Conservation (phyloP, 225 moss, liverwort and hornwort species). For the Sphagnum tenellum region DNA sequence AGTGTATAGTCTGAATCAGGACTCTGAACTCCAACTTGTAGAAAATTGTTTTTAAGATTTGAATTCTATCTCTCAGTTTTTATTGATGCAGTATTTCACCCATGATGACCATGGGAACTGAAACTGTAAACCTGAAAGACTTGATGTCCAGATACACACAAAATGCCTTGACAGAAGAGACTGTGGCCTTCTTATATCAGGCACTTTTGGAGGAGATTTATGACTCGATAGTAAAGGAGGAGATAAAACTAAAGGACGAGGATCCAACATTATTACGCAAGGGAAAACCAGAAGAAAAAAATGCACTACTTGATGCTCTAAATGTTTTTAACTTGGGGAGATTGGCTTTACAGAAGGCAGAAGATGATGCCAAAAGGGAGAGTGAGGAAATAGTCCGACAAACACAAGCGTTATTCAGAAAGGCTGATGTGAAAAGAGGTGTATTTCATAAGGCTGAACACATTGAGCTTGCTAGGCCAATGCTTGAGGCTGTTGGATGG, state of each 20-base stretch:
- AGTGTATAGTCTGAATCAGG: too few species aligned
- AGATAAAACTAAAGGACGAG: slow-evolving; percentile 91
- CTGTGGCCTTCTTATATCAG: slow-evolving; percentile 8
- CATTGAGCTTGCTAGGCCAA: slow-evolving; percentile 78
- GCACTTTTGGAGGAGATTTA: slow-evolving; percentile 93
- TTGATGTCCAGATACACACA: too few species aligned
- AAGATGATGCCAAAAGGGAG: slow-evolving; percentile 71
- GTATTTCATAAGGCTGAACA: slow-evolving; percentile 78
- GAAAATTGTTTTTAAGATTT: too few species aligned
- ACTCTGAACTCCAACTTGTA: too few species aligned
- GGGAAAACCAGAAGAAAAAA: slow-evolving; percentile 52
- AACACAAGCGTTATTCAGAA: slow-evolving; percentile 64
- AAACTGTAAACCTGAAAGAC: too few species aligned
- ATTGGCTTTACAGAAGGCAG: slow-evolving; percentile 51
- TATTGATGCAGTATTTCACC: too few species aligned
- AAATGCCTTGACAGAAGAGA: not conserved
- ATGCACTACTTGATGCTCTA: slow-evolving; percentile 68
- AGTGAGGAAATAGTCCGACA: slow-evolving; percentile 82
- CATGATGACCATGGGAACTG: too few species aligned
- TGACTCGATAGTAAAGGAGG: slow-evolving; percentile 84
- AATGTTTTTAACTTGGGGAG: slow-evolving; percentile 56
- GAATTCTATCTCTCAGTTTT: too few species aligned
- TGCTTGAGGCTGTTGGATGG: slow-evolving; percentile 86
- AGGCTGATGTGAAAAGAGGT: slow-evolving; percentile 50
- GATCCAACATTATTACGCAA: slow-evolving; percentile 11